Evolutionary conservation across 2,329 filamentous ascomycete species (phyloP).

Genomic region (Neofusicoccum ribis): DNA sequence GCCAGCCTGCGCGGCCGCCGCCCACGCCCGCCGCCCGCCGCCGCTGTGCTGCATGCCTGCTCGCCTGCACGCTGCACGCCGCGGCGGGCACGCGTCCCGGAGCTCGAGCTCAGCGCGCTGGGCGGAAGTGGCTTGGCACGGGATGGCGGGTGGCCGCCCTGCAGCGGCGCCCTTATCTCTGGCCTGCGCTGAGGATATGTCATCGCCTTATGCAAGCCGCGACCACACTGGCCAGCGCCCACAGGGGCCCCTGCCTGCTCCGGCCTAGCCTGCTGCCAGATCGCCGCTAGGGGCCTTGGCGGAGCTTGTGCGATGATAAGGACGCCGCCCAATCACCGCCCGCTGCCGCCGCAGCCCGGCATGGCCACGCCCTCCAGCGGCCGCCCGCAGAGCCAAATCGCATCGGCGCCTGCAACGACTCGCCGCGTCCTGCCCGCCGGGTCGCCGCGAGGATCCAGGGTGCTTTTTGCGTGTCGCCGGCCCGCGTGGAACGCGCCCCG

Average conservation of each 20-base stretch:
- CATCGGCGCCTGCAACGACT: not conserved
- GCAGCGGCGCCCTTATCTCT: conserved; percentile 16
- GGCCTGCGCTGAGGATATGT: conserved; percentile 10
- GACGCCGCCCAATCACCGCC: conserved; percentile 1
- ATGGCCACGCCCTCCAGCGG: not conserved
- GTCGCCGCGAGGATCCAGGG: not conserved
- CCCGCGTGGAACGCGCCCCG: conserved; percentile 4
- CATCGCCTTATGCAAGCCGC: conserved; percentile 20
- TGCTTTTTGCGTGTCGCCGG: not conserved
- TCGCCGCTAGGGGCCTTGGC: not conserved
- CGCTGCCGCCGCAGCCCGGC: not conserved
- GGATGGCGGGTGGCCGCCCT: conserved; percentile 9
- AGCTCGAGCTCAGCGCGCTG: too few relatives aligned
- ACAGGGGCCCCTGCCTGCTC: conserved; percentile 8
- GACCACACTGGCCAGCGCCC: not conserved
- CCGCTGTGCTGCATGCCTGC: not conserved
- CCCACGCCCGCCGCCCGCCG: not conserved
- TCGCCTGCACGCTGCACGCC: too few relatives aligned
- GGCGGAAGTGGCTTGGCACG: conserved; percentile 13
- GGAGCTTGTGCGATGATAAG: conserved; percentile 14
- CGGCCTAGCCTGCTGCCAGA: conserved; percentile 5
- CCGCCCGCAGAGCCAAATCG: not conserved
- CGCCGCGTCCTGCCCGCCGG: conserved; percentile 1
- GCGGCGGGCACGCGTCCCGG: too few relatives aligned
- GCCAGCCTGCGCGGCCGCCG: not conserved